phyloP scores from a whole-genome alignment of 495 filamentous ascomycete species.

The Podospora appendiculata region DNA sequence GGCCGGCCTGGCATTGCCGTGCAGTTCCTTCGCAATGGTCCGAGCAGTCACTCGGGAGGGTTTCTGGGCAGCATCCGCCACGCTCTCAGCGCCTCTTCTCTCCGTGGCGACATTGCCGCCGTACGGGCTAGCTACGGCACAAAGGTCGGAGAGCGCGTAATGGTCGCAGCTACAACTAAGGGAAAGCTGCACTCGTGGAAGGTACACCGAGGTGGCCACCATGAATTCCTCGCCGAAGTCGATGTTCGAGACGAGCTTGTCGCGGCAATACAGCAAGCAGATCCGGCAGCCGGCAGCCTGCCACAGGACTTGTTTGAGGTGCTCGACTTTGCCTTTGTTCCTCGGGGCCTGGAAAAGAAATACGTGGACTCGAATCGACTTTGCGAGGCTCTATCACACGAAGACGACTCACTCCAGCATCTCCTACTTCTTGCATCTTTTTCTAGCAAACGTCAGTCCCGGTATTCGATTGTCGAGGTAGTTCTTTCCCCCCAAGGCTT shows the following conservation, averaged over 20 bases:
- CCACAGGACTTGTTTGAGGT: slow-evolving; percentile 37
- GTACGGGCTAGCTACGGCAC: slow-evolving; percentile 59
- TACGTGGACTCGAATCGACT: slow-evolving; percentile 34
- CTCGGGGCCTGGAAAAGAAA: slow-evolving; percentile 32
- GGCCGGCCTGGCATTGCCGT: slow-evolving; percentile 72
- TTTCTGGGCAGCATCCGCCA: slow-evolving; percentile 72
- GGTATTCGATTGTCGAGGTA: slow-evolving; percentile 39
- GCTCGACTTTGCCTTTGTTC: slow-evolving; percentile 40
- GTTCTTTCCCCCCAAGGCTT: slow-evolving; percentile 26
- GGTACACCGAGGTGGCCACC: slow-evolving; percentile 70
- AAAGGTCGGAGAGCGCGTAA: slow-evolving; percentile 74
- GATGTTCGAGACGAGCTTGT: slow-evolving; percentile 30
- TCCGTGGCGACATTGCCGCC: slow-evolving; percentile 69
- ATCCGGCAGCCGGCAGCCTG: slow-evolving; percentile 13
- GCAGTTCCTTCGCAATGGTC: slow-evolving; percentile 59
- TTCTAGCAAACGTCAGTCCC: slow-evolving; percentile 21
- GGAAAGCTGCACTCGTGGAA: slow-evolving; percentile 79
- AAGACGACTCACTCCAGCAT: slow-evolving; percentile 38
- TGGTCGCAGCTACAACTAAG: slow-evolving; percentile 65
- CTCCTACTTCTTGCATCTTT: slow-evolving; percentile 33
- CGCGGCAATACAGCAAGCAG: slow-evolving; percentile 23
- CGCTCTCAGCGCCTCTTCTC: slow-evolving; percentile 55
- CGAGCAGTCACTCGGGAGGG: slow-evolving; percentile 44
- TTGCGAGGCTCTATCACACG: slow-evolving; percentile 27
- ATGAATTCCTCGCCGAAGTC: slow-evolving; percentile 43